Evolutionary conservation across 2,329 filamentous ascomycete genomes (phyloP).

Genomic region (Fusarium protoensiforme): DNA sequence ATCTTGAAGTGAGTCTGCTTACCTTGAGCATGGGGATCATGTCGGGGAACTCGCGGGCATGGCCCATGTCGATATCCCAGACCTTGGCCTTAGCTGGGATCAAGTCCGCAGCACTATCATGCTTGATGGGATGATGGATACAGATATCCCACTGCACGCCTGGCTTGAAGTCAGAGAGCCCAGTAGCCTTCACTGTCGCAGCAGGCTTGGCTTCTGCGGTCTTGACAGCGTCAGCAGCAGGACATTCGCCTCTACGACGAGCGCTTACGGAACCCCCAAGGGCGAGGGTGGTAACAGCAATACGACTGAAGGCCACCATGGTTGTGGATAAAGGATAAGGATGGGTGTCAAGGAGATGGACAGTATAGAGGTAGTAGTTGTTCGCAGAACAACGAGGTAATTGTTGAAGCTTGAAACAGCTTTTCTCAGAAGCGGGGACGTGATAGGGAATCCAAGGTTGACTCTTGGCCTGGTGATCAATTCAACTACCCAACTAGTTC

Average conservation of each 20-base stretch:
- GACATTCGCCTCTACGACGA: conserved; percentile 17
- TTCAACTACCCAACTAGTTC: background rate
- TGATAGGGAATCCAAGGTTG: background rate
- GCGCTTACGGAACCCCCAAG: conserved; percentile 25
- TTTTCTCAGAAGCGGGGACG: background rate
- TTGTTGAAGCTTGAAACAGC: background rate
- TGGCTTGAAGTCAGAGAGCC: conserved; percentile 39
- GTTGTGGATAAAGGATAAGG: background rate
- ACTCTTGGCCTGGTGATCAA: background rate
- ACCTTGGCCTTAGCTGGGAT: conserved; percentile 42
- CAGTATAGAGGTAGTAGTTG: background rate
- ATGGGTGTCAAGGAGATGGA: background rate
- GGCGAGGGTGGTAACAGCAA: conserved; percentile 26
- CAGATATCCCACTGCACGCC: conserved; percentile 47
- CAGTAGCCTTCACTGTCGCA: background rate
- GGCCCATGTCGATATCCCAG: conserved; percentile 47
- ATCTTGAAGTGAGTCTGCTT: background rate
- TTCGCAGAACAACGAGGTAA: background rate
- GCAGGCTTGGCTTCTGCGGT: conserved; percentile 6
- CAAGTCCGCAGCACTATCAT: conserved; percentile 37
- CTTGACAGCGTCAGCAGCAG: conserved; percentile 4
- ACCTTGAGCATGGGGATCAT: conserved; percentile 47
- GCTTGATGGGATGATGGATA: conserved; percentile 45
- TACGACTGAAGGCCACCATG: conserved; percentile 33
- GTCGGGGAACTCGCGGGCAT: conserved; percentile 38